phyloP scores from a whole-genome alignment of 2,329 filamentous ascomycete species.

The Aaosphaeria arxii region DNA sequence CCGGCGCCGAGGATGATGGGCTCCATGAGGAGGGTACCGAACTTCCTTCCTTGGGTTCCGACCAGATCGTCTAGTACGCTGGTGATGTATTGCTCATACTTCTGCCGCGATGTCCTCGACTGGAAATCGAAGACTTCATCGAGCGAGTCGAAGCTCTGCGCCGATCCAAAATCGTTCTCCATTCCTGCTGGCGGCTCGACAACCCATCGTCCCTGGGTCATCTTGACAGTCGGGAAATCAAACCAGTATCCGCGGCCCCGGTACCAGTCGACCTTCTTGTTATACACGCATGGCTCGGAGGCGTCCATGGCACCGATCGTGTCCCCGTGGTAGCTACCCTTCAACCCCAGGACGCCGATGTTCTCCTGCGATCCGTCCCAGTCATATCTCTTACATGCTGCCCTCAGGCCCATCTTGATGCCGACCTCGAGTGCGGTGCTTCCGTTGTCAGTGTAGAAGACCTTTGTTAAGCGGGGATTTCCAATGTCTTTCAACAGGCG shows the following conservation, averaged over 20 bases:
- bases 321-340: constrained; percentile 82
- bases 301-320: constrained; percentile 88
- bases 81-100: constrained; percentile 61
- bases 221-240: constrained; percentile 70
- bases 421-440: constrained; percentile 83
- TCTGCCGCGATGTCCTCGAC: constrained; percentile 38
- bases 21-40: constrained; percentile 77
- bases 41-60: constrained; percentile 57
- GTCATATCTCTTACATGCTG: constrained; percentile 63
- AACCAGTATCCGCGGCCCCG: constrained; percentile 76
- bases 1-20: constrained; percentile 78
- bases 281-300: constrained; percentile 72
- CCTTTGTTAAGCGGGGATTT: constrained; percentile 65
- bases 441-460: constrained; percentile 82
- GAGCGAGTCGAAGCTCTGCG: constrained; percentile 30
- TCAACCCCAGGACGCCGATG: constrained; percentile 69
- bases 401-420: constrained; percentile 78
- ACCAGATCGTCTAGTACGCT: constrained; percentile 53
- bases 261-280: constrained; percentile 86
- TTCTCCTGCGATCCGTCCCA: constrained; percentile 58
- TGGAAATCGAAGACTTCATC: constrained; percentile 34
- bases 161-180: constrained; percentile 44
- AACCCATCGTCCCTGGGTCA: constrained; percentile 64
- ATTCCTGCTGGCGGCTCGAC: constrained; percentile 56
- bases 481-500: constrained; percentile 56